Evolutionary conservation across 805 yeast genomes (phyloP).

Genomic region (Vanderwaltozyma polyspora): DNA sequence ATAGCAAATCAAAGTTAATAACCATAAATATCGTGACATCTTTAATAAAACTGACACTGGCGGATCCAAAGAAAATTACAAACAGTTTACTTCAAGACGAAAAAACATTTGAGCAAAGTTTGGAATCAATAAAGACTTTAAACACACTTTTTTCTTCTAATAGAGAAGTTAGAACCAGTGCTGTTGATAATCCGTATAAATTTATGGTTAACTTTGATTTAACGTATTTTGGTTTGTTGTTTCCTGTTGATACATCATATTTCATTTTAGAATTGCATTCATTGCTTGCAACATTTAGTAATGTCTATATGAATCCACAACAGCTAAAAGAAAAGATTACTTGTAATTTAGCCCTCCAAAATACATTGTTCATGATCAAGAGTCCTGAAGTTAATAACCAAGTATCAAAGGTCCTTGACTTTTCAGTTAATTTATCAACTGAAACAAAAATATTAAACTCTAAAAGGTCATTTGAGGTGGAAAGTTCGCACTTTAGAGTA

Average conservation of each 20-base stretch:
- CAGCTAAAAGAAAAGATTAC: constrained; percentile 4
- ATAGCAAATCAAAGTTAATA: constrained; percentile 1
- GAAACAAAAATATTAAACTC: constrained; percentile 20
- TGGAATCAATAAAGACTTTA: constrained; percentile 7
- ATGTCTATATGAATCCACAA: constrained; percentile 2
- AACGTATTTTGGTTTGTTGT: constrained; percentile 20
- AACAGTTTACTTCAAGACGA: constrained; percentile 20
- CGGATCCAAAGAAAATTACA: constrained; percentile 21
- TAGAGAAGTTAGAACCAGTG: not conserved
- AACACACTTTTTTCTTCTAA: constrained; percentile 2
- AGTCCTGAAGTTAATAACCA: constrained; percentile 26
- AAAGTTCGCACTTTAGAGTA: constrained; percentile 47
- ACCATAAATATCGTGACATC: constrained; percentile 10
- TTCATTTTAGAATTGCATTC: constrained; percentile 22
- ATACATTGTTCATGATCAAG: constrained; percentile 22
- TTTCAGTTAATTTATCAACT: constrained; percentile 36
- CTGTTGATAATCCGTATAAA: not conserved
- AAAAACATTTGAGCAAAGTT: constrained; percentile 14
- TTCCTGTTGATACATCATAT: constrained; percentile 20
- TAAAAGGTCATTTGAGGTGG: constrained; percentile 42
- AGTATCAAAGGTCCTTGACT: constrained; percentile 35
- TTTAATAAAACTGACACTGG: constrained; percentile 17
- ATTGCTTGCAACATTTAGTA: constrained; percentile 11
- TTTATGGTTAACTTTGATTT: constrained; percentile 17
- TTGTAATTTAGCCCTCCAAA: constrained; percentile 22